Base-by-base conservation (phyloP, 2,329 filamentous ascomycete genomes). In the Fusarium piperis region DNA sequence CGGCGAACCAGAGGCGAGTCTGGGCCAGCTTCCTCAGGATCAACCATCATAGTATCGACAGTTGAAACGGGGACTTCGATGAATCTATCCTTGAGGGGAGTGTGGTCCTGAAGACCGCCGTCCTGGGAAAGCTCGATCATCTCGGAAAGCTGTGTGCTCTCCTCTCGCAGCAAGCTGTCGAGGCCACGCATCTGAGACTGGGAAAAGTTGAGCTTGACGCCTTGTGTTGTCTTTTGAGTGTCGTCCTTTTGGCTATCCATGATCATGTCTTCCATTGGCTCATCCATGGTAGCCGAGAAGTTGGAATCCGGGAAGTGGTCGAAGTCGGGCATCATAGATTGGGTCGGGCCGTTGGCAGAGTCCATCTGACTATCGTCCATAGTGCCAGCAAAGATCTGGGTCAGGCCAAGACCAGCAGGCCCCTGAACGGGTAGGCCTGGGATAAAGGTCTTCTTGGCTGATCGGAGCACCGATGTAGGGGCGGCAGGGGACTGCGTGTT, bases 351-450 rank as follows among this genome's bases (percentile, higher is more conserved):
- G n/a, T 68, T 64, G 32, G 62, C 63, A 18, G 74, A 61, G 73
- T 75, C 74, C 64, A 76, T 72, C 74, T 89, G 87, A 73, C 86
- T 89, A 79, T 85, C 90, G 53, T 93, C 94, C 90, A 98, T 92
- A 1, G 94, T 97, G 13, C 94, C 94, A 6, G 93, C 93, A 78
- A 97, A 98, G 69, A 96, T 95, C 76, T 97, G 95, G 0, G 94
- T 97, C 48, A 97, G 86, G 11, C 94, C 93, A 44, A 97, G 83
- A 3, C 90, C 90, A 36, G 89, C 90, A 23, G 89, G 85, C 0
- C 86, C 88, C 23, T 85, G 81, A 5, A 91, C 85, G 3, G 91
- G 88, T 20, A 94, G 82, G 2, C 90, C 91, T 4, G 92, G 92
- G 64, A 94, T 92, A 73, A 92, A 92, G 0, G 84, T 87, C 81